A percentile compares a stretch with the other conserved stretches of the same genome.
These are phyloP conservation scores for Fusarium nygamai DNA, from an alignment of 2,329 filamentous ascomycete genomes.

Conservation along the genomic window DNA sequence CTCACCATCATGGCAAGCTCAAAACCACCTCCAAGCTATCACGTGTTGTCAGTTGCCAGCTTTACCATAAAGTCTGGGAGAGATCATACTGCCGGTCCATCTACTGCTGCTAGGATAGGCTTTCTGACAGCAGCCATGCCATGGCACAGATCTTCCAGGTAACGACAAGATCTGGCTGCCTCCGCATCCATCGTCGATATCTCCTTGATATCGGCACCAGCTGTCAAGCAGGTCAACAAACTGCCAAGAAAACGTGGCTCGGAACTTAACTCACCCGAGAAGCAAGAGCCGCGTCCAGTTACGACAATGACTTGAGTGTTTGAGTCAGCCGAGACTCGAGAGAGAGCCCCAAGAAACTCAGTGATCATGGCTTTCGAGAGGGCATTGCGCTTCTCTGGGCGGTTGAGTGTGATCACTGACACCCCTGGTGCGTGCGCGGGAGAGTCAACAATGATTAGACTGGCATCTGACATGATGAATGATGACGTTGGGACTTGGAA, in stretches of 20 bases:
- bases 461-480: not conserved
- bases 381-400: constrained; percentile 67
- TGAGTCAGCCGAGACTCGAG: constrained; percentile 28
- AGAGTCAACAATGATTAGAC: not conserved
- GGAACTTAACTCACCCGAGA: constrained; percentile 25
- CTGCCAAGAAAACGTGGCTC: not conserved
- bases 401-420: constrained; percentile 51
- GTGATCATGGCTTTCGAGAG: constrained; percentile 62
- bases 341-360: constrained; percentile 51
- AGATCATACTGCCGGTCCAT: constrained; percentile 21
- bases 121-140: constrained; percentile 47
- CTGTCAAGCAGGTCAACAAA: constrained; percentile 21
- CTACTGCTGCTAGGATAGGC: constrained; percentile 57
- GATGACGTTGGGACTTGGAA: not conserved
- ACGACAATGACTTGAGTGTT: constrained; percentile 50
- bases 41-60: not conserved
- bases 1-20: constrained; percentile 56
- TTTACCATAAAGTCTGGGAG: not conserved
- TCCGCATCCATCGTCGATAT: constrained; percentile 43
- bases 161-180: constrained; percentile 38
- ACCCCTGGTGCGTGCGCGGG: not conserved
- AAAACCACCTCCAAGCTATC: constrained; percentile 56
- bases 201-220: constrained; percentile 46
- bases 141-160: constrained; percentile 51
- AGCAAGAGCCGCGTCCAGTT: constrained; percentile 47